Evolutionary conservation across 1,284 basidiomycete genomes (phyloP), one percentile per base, ranked within the genome.

Genomic region (Cronartium quercuum): DNA sequence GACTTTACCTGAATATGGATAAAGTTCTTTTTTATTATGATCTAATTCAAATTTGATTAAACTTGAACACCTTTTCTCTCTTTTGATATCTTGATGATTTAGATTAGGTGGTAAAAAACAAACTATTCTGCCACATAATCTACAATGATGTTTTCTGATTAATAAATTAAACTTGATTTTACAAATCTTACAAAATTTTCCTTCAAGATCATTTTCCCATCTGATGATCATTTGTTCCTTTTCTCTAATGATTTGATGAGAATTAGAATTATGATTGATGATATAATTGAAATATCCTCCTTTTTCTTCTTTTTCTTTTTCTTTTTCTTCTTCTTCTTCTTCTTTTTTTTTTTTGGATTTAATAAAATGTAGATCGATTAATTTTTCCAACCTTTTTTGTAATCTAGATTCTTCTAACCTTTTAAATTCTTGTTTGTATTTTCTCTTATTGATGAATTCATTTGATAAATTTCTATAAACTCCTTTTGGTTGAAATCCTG

Each of bases 71-170:
- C 62, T 62, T 55, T 63, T 40, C 29, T 24, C 38, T n/a, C 40
- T 57, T n/a, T n/a, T 65, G 40, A 37, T 55, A 38, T 21, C 12
- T 34, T 34, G 12, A 51, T 40, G 38, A 66, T 55, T 38, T 41
- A 38, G 44, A 41, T 34, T 38, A 35, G 51, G 85, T 0, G 94
- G 93, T 1, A 96, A 85, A 0, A 94, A 91, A 80, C 95, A 98
- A 2, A 98, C 88, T 61, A 98, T 91, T 55, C 89, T 86, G 0
- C 95, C 95, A 78, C 95, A 98, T 6, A 98, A 84, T 9, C 96
- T 88, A 82, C 95, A 98, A 81, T 98, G 95, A 79, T 98, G 95
- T 83, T 96, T 96, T 18, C 95, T 88, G 76, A 93, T 95, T 0
- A 91, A 91, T 0, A 98, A 83, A 0, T 91, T 89, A 81, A 98